A percentile compares a stretch with the other conserved stretches of the same genome.
These are phyloP conservation scores for Fagus crenata DNA, from an alignment of 306 rosid species.

Conservation along the genomic window DNA sequence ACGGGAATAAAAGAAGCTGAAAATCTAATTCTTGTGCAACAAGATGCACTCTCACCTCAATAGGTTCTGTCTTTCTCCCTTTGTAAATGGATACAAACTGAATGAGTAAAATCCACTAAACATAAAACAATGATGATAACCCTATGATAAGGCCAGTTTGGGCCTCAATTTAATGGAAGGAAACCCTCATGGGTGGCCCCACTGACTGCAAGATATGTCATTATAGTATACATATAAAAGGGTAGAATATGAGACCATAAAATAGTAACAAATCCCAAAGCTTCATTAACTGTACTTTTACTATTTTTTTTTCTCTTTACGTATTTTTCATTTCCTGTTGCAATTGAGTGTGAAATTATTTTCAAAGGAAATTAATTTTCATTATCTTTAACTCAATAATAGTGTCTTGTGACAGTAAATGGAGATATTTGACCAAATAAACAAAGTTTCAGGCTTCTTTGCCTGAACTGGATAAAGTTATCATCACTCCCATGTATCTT, in stretches of 20 bases:
- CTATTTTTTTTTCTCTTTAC: too few relatives aligned
- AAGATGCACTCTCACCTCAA: not conserved
- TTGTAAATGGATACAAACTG: not conserved
- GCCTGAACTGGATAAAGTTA: not conserved
- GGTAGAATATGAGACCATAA: too few relatives aligned
- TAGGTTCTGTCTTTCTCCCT: not conserved
- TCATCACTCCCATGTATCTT: not conserved
- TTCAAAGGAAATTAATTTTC: not conserved
- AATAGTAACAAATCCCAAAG: too few relatives aligned
- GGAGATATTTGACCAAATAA: not conserved
- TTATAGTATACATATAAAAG: too few relatives aligned
- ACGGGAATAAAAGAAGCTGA: not conserved
- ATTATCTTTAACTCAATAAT: not conserved
- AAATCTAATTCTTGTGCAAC: not conserved
- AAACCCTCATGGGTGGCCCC: too few relatives aligned
- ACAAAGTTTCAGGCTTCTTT: not conserved
- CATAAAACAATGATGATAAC: not conserved
- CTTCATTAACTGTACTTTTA: too few relatives aligned
- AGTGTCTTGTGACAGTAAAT: not conserved
- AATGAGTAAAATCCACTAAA: not conserved
- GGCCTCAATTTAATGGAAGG: too few relatives aligned
- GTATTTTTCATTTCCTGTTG: not conserved
- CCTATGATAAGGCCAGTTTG: too few relatives aligned
- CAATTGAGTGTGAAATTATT: not conserved
- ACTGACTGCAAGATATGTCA: too few relatives aligned